Conservation (phyloP, 2,329 filamentous ascomycete genomes). For the Huntiella abstrusa region DNA sequence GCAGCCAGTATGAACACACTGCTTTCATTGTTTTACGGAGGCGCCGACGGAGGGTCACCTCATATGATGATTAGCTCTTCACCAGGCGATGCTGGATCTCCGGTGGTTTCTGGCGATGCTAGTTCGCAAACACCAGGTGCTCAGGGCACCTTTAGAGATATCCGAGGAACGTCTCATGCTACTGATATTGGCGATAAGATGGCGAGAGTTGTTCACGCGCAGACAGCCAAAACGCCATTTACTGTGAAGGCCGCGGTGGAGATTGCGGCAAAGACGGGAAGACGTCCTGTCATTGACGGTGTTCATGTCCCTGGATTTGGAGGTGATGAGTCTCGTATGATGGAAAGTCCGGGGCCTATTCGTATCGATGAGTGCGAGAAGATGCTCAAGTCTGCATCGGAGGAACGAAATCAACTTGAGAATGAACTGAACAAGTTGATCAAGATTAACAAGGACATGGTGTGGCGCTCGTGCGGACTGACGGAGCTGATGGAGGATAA, state of each 20-base stretch:
- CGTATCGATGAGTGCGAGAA: conserved; percentile 44
- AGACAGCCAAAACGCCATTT: too few species aligned
- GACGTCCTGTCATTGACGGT: too few species aligned
- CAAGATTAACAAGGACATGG: conserved; percentile 37
- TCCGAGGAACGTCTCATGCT: too few species aligned
- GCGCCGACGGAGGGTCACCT: background rate
- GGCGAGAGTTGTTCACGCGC: too few species aligned
- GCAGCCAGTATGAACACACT: conserved; percentile 34
- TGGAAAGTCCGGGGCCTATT: conserved; percentile 31
- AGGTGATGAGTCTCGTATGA: conserved; percentile 11
- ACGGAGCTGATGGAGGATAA: too few species aligned
- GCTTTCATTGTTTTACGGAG: conserved; percentile 22
- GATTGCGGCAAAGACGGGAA: too few species aligned
- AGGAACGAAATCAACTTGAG: conserved; percentile 43
- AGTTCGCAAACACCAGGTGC: too few species aligned
- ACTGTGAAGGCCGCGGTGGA: too few species aligned
- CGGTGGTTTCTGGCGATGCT: too few species aligned
- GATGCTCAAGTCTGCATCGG: conserved; percentile 30
- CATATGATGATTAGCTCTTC: background rate
- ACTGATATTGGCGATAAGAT: too few species aligned
- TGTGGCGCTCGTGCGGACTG: conserved; percentile 14
- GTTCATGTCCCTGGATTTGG: background rate
- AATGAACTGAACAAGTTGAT: conserved; percentile 41
- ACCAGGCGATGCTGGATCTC: background rate
- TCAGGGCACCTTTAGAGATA: too few species aligned